phyloP scores from a whole-genome alignment of 2,329 filamentous ascomycete species.

The Paraphaeosphaeria minitans region DNA sequence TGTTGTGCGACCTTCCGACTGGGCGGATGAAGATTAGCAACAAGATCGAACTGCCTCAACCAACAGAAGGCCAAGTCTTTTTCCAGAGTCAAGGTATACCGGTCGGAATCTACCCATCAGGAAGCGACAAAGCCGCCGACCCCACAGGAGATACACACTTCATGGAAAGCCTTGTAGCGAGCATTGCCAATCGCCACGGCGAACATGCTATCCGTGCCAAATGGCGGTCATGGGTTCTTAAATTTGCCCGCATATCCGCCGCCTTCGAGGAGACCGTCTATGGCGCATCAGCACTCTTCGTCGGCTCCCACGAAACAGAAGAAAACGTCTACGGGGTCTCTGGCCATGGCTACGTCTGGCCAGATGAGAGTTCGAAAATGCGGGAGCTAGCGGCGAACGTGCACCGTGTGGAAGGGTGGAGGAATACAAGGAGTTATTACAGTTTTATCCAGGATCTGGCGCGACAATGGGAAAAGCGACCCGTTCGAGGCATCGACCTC shows the following conservation, averaged over 20 bases:
- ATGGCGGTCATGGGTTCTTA: constrained; percentile 92
- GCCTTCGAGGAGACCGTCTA: constrained; percentile 97
- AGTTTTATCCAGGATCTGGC: constrained; percentile 76
- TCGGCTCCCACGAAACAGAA: constrained; percentile 72
- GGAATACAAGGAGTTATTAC: constrained; percentile 93
- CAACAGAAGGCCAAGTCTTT: constrained; percentile 83
- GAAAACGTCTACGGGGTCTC: constrained; percentile 59
- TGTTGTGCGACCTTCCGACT: constrained; percentile 89
- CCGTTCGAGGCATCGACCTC: constrained; percentile 81
- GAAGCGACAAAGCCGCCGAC: constrained; percentile 57
- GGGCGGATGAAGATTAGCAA: constrained; percentile 94
- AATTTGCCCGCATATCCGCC: constrained; percentile 89
- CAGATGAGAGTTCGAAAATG: constrained; percentile 77
- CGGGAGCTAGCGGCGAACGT: constrained; percentile 91
- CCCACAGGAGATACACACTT: constrained; percentile 86
- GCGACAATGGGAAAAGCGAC: constrained; percentile 51
- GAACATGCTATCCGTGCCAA: constrained; percentile 87
- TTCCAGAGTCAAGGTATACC: constrained; percentile 74
- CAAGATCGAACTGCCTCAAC: constrained; percentile 77
- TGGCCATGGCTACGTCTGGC: constrained; percentile 95
- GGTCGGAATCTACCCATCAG: constrained; percentile 27
- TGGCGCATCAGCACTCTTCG: constrained; percentile 86
- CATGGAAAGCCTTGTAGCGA: constrained; percentile 82
- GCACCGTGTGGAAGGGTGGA: constrained; percentile 93
- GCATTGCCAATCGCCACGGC: constrained; percentile 83